These are phyloP conservation scores for Pythium brachiatum DNA, from an alignment of 352 stramenopile species.

Conservation along the genomic window DNA sequence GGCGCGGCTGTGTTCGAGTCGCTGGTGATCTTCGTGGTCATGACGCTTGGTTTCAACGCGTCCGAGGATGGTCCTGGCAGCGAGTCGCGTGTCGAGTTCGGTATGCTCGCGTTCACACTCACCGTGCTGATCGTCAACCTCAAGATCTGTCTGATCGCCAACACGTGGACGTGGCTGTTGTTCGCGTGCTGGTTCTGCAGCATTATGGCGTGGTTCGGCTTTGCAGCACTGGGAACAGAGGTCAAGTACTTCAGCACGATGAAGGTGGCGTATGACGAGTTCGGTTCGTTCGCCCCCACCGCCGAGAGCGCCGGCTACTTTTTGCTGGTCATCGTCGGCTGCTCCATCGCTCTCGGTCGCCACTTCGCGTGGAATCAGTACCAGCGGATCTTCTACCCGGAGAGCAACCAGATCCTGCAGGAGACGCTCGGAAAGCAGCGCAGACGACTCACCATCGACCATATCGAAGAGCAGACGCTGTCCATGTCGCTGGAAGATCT, in stretches of 20 bases:
- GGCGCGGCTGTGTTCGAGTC: slow-evolving; percentile 74
- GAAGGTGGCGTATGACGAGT: slow-evolving; percentile 83
- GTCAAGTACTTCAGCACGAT: slow-evolving; percentile 53
- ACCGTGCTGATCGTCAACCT: slow-evolving; percentile 93
- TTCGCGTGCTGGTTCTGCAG: slow-evolving; percentile 57
- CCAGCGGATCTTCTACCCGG: slow-evolving; percentile 72
- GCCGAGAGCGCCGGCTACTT: slow-evolving; percentile 53
- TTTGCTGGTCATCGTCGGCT: slow-evolving; percentile 67
- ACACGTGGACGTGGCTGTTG: slow-evolving; percentile 71
- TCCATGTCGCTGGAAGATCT: slow-evolving; percentile 81
- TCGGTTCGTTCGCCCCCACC: slow-evolving; percentile 60
- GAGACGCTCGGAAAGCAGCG: slow-evolving; percentile 44
- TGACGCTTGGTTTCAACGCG: slow-evolving; percentile 75
- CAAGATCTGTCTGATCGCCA: slow-evolving; percentile 89
- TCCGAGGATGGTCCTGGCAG: slow-evolving; percentile 51
- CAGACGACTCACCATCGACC: slow-evolving; percentile 65
- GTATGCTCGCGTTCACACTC: slow-evolving; percentile 89
- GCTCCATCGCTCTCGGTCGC: slow-evolving; percentile 58
- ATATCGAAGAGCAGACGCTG: slow-evolving; percentile 70
- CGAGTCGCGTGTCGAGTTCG: slow-evolving; percentile 78
- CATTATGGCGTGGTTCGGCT: slow-evolving; percentile 68
- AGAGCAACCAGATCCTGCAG: slow-evolving; percentile 67
- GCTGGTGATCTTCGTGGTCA: slow-evolving; percentile 77
- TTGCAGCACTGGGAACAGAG: slow-evolving; percentile 56
- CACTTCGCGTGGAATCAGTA: slow-evolving; percentile 82